Evolutionary conservation across 495 filamentous ascomycete genomes (phyloP).

Genomic region (Aspergillus homomorphus): DNA sequence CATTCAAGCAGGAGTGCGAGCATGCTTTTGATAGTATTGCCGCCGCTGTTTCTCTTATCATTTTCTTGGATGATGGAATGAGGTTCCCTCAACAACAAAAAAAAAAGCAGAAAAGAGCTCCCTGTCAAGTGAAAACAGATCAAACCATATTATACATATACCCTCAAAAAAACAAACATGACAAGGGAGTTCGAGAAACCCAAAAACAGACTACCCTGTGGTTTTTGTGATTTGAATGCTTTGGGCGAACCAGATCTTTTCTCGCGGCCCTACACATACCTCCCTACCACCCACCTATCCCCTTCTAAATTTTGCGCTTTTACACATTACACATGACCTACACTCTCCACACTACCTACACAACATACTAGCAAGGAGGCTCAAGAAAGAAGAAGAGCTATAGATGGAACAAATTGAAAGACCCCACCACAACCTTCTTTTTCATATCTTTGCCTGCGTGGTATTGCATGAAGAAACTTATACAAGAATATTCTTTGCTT

Average conservation of each 20-base stretch:
- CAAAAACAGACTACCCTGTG: not conserved
- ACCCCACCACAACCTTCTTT: no score
- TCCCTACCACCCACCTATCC: no score
- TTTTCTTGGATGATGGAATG: slow-evolving; percentile 20
- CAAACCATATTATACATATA: slow-evolving; percentile 9
- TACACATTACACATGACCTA: not conserved
- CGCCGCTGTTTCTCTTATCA: not conserved
- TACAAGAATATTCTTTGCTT: no score
- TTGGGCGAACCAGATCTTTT: no score
- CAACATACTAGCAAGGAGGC: not conserved
- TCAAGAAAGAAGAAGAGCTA: slow-evolving; percentile 15
- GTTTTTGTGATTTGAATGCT: not conserved
- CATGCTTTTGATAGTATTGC: slow-evolving; percentile 1
- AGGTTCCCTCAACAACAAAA: slow-evolving; percentile 19
- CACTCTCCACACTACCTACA: not conserved
- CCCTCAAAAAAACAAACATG: slow-evolving; percentile 12
- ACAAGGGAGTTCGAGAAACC: slow-evolving; percentile 1
- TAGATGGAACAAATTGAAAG: not conserved
- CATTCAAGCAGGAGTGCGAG: not conserved
- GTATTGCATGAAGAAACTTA: no score
- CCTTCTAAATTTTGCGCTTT: no score
- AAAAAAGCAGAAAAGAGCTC: slow-evolving; percentile 23
- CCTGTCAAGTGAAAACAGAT: not conserved
- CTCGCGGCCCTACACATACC: no score
- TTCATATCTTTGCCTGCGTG: no score